A percentile compares a stretch with the other conserved stretches of the same genome.
phyloP scores from a whole-genome alignment of 2,329 filamentous ascomycete genomes.

The Monilinia fructicola region DNA sequence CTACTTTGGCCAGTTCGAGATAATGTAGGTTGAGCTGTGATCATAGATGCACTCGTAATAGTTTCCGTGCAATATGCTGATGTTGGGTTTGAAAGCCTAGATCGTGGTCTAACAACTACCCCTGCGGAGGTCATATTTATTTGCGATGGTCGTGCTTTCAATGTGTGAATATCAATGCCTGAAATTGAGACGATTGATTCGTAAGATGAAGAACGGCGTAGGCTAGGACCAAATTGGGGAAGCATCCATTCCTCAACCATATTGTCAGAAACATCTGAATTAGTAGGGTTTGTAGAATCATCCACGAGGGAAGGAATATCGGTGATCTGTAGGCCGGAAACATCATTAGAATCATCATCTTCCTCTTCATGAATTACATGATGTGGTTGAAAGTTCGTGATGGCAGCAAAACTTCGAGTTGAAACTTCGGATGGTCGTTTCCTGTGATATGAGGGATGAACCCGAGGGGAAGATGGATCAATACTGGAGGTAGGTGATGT shows the following conservation, averaged over 20 bases:
- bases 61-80: conserved; percentile 52
- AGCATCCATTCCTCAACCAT: conserved; percentile 31
- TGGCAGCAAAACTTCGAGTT: conserved; percentile 46
- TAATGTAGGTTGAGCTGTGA: conserved; percentile 59
- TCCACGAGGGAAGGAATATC: conserved; percentile 32
- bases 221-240: conserved; percentile 44
- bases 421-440: conserved; percentile 60
- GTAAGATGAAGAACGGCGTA: conserved; percentile 72
- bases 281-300: conserved; percentile 32
- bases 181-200: conserved; percentile 86
- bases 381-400: conserved; percentile 41
- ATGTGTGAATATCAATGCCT: conserved; percentile 85
- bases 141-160: conserved; percentile 74
- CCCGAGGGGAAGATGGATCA: conserved; percentile 63
- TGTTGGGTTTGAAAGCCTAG: conserved; percentile 47
- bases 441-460: conserved; percentile 52
- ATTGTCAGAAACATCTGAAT: conserved; percentile 32
- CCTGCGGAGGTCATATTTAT: conserved; percentile 54
- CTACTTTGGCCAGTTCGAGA: conserved; percentile 50
- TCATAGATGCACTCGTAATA: conserved; percentile 52
- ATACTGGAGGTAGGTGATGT: conserved; percentile 79
- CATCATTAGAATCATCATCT: conserved; percentile 38
- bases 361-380: conserved; percentile 42
- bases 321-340: conserved; percentile 32
- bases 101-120: conserved; percentile 50